Evolutionary conservation across 2,329 filamentous ascomycete genomes (phyloP), one percentile per base, ranked within the genome.

Genomic region (Podosphaera fusca): DNA sequence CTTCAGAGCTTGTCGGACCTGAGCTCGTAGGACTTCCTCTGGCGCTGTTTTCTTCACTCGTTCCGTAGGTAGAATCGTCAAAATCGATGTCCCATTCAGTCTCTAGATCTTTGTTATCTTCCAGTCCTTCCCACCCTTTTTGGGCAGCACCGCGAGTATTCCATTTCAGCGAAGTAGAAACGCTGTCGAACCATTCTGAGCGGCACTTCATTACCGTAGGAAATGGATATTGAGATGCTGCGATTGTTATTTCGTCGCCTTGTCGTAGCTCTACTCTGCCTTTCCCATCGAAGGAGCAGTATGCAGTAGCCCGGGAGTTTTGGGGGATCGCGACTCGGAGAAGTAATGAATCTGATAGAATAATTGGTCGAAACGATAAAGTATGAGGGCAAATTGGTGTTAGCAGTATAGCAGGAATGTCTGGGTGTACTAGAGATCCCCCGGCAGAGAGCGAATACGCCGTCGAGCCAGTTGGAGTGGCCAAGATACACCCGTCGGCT

Each of bases 331-430:
- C 84, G 56, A 98, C 86, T 55, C 89, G 87, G 59, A 98, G 79
- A 14, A 89, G 82, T 75, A 95, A 87, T 57, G 86, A 92, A 71
- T 98, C 92, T 54, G 88, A 94, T 54, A 98, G 80, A 6, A 98
- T 85, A 92, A 98, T 96, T 38, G 92, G 92, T 8, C 92, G 81
- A 79, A 98, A 98, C 12, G 87, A 95, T 14, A 98, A 76, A 0
- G 90, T 96, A 68, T 98, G 92, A 7, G 92, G 92, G 70, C 92
- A 98, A 69, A 98, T 96, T 29, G 92, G 92, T 0, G 92, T 98
- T 57, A 98, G 79, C 47, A 96, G 81, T 64, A 98, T 95, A 63
- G 89, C 92, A 12, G 92, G 92, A 59, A 98, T 95, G 67, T 95
- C 90, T 0, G 92, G 92, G 68, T 96, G 90, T 58, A 96, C 90